Conservation (phyloP, 2,329 filamentous ascomycete genomes). For the Neopestalotiopsis clavispora region DNA sequence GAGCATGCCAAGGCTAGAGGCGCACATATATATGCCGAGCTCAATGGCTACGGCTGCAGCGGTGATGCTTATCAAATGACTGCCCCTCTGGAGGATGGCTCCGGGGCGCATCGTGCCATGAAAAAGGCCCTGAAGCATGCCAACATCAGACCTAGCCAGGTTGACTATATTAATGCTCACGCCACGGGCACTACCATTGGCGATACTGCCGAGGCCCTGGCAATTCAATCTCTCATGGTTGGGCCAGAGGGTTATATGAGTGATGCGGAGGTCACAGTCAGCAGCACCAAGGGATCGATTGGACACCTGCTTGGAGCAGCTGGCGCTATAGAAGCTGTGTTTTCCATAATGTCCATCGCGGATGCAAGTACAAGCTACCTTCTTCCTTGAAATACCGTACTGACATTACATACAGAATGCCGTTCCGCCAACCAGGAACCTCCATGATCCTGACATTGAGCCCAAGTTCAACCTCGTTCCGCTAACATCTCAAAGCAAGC, state of each 20-base stretch:
- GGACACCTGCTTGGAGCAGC: conserved; percentile 92
- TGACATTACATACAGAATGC: conserved; percentile 58
- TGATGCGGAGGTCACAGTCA: conserved; percentile 75
- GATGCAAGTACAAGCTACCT: conserved; percentile 63
- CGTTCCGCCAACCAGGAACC: conserved; percentile 86
- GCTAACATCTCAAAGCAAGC: conserved; percentile 69
- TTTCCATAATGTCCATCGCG: conserved; percentile 78
- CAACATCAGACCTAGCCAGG: conserved; percentile 66
- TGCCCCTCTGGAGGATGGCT: conserved; percentile 81
- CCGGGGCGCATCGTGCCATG: conserved; percentile 86
- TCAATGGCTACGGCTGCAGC: conserved; percentile 87
- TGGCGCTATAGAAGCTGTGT: conserved; percentile 87
- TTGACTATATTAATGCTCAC: conserved; percentile 96
- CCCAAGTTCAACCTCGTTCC: conserved; percentile 89
- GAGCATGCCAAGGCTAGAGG: conserved; percentile 83
- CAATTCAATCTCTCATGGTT: conserved; percentile 78
- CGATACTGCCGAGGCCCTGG: conserved; percentile 84
- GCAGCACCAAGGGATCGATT: conserved; percentile 91
- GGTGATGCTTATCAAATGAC: conserved; percentile 95
- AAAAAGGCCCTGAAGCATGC: conserved; percentile 78
- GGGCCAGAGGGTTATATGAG: conserved; percentile 69
- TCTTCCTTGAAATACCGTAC: conserved; percentile 11
- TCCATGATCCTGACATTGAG: conserved; percentile 68
- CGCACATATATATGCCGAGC: conserved; percentile 84
- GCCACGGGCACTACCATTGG: conserved; percentile 88